Conservation (phyloP, 805 yeast genomes). For the Metschnikowia amazonensis region DNA sequence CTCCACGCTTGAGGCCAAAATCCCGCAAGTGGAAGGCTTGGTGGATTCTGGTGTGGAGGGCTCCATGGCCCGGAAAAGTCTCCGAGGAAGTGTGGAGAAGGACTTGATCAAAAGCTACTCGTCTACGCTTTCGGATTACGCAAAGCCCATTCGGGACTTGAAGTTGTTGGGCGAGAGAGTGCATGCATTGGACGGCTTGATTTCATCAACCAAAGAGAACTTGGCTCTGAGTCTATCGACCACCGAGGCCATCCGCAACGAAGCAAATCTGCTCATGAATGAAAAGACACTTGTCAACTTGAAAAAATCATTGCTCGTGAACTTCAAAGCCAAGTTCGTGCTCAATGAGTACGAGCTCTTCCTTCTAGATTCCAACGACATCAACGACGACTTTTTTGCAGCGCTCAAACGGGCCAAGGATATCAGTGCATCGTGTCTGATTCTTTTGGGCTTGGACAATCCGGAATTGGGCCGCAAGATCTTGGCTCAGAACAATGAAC, state of each 20-base stretch:
- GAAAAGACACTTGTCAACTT: slow-evolving; percentile 36
- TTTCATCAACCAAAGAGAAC: slow-evolving; percentile 39
- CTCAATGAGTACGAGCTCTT: slow-evolving; percentile 70
- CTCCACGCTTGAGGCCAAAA: slow-evolving; percentile 25
- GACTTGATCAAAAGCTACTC: slow-evolving; percentile 56
- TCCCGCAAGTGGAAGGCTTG: slow-evolving; percentile 32
- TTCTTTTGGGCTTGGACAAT: slow-evolving; percentile 66
- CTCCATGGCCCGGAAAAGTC: slow-evolving; percentile 54
- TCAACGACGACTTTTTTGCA: slow-evolving; percentile 54
- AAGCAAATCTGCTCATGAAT: slow-evolving; percentile 25
- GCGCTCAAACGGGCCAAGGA: slow-evolving; percentile 57
- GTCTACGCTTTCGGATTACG: slow-evolving; percentile 30
- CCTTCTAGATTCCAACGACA: slow-evolving; percentile 44
- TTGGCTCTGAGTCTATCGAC: slow-evolving; percentile 25
- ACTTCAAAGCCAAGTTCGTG: slow-evolving; percentile 60
- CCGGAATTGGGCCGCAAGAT: slow-evolving; percentile 62
- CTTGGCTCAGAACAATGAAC: slow-evolving; percentile 51
- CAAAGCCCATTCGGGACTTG: slow-evolving; percentile 28
- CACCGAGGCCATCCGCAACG: slow-evolving; percentile 22
- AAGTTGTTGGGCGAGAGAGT: slow-evolving; percentile 14
- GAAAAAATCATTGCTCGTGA: slow-evolving; percentile 49
- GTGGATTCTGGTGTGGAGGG: slow-evolving; percentile 53
- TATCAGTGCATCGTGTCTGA: slow-evolving; percentile 65
- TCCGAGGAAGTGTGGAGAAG: slow-evolving; percentile 57
- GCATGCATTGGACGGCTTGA: slow-evolving; percentile 9